A percentile compares a stretch with the other conserved stretches of the same genome.
Conservation (phyloP, 1,284 basidiomycete species). For the Sparassis latifolia region DNA sequence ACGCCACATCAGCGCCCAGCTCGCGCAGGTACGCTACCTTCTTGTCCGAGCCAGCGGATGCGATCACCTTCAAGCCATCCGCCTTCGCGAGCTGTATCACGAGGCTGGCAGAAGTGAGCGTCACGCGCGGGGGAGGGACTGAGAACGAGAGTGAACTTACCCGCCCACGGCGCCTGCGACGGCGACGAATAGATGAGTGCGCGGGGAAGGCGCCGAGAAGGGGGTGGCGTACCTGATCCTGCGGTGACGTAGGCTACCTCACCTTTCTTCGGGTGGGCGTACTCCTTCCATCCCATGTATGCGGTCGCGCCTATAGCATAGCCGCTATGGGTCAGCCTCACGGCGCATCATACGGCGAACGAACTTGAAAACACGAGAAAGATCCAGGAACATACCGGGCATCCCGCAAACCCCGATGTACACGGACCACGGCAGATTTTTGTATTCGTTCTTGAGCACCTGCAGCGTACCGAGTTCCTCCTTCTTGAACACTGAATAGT, state of each 20-base stretch:
- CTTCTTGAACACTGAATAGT: constrained; percentile 16
- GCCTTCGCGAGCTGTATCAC: constrained; percentile 60
- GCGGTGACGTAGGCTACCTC: constrained; percentile 19
- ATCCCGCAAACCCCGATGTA: constrained; percentile 29
- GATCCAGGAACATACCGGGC: constrained; percentile 11
- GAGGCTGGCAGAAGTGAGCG: constrained; percentile 9
- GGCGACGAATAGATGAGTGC: not conserved
- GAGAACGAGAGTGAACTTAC: too few relatives aligned
- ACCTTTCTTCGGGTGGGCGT: constrained; percentile 15
- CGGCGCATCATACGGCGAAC: too few relatives aligned
- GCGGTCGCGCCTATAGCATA: constrained; percentile 17
- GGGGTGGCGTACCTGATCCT: constrained; percentile 10
- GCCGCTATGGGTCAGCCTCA: not conserved
- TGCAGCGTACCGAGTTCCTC: not conserved
- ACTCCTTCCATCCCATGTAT: constrained; percentile 21
- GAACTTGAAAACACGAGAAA: too few relatives aligned
- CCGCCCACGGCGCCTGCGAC: constrained; percentile 12
- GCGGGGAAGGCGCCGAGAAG: not conserved
- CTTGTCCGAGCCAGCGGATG: constrained; percentile 63
- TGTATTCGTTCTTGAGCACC: constrained; percentile 16
- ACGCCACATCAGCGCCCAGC: constrained; percentile 62
- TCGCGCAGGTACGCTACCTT: constrained; percentile 61
- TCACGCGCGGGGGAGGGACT: too few relatives aligned
- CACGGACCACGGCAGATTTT: constrained; percentile 24
- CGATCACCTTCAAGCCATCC: constrained; percentile 64